Conservation (phyloP, 139 green algal species). For the Penium margaritaceum region DNA sequence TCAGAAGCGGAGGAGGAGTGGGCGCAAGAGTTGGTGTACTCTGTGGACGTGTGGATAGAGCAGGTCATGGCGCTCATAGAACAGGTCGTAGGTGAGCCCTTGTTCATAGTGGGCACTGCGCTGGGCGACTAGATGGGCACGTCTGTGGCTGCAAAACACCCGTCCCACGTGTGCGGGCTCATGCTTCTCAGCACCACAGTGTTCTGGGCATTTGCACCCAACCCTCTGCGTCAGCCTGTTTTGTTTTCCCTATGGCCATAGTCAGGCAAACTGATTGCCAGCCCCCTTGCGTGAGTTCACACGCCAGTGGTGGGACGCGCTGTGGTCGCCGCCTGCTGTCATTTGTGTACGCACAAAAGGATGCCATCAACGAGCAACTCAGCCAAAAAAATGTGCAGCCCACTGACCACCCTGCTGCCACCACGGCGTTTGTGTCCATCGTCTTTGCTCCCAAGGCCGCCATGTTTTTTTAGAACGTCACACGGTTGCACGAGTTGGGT, state of each 20-base stretch:
- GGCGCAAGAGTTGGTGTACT: slow-evolving; percentile 6
- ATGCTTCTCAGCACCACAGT: slow-evolving; percentile 57
- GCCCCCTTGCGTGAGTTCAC: not conserved
- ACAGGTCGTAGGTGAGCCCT: not conserved
- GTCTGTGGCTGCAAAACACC: not conserved
- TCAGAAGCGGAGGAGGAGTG: not conserved
- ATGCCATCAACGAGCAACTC: slow-evolving; percentile 22
- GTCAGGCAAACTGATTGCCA: not conserved
- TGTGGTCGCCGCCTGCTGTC: slow-evolving; percentile 47
- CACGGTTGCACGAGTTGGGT: not conserved
- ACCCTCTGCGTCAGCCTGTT: not conserved
- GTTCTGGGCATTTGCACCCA: slow-evolving; percentile 23
- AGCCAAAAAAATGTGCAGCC: slow-evolving; percentile 30
- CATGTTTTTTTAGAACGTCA: slow-evolving; percentile 51
- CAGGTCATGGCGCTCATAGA: not conserved
- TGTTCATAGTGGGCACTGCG: slow-evolving; percentile 28
- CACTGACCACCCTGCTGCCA: slow-evolving; percentile 51
- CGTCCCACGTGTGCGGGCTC: slow-evolving; percentile 35
- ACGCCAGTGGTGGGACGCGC: slow-evolving; percentile 7
- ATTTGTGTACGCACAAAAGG: slow-evolving; percentile 54
- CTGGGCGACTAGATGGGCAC: slow-evolving; percentile 34
- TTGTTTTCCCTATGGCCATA: not conserved
- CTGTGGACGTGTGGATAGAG: slow-evolving; percentile 37
- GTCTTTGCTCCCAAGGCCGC: slow-evolving; percentile 48
- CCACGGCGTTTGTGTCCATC: slow-evolving; percentile 58